Base-by-base conservation (phyloP, 2,329 filamentous ascomycete species). In the Colletotrichum sansevieriae region DNA sequence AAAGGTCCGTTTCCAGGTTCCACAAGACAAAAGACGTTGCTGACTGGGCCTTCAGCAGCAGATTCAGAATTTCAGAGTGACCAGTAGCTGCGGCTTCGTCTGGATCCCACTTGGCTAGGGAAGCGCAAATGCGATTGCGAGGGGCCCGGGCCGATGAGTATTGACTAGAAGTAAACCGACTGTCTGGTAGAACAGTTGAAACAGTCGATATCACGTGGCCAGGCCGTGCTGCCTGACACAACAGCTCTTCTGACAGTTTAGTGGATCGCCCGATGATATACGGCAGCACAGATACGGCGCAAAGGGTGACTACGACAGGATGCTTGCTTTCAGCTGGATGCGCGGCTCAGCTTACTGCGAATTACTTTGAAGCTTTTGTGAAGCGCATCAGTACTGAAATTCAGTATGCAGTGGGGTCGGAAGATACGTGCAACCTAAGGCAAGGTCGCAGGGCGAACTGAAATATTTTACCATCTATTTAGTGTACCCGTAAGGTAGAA, bases 201-300 rank as follows among this genome's bases (percentile, higher is more conserved):
- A 52, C 46, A 35, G 29, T 10, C 22, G 49, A 29, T 47, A 59
- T 56, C 55, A 56, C 63, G 62, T 69, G 63, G 56, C 22, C 37
- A 43, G 54, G 55, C 18, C 11, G 55, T 66, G 63, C 56, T 61
- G 55, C 55, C 62, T 60, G 47, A 44, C 62, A 68, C 60, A 43
- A 13, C 65, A 54, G 46, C 60, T 63, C 41, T 41, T 54, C 33
- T 22, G 37, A 62, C 49, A 33, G 20, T 22, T 13, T 20, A 55
- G 11, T 25, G 41, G 49, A 62, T 49, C 15, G 41, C 10, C 20
- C 33, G 11, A 58, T 35, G 59, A 43, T 41, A 49, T 43, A 52
- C 59, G 7, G 35, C 52, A 57, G 35, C 18, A 13, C 13, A 62
- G 18, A 41, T 60, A 46, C 44, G 18, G 57, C 12, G 49, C 41